Evolutionary conservation across 495 filamentous ascomycete species (phyloP).

Genomic region (Pseudotulostoma volvatum): DNA sequence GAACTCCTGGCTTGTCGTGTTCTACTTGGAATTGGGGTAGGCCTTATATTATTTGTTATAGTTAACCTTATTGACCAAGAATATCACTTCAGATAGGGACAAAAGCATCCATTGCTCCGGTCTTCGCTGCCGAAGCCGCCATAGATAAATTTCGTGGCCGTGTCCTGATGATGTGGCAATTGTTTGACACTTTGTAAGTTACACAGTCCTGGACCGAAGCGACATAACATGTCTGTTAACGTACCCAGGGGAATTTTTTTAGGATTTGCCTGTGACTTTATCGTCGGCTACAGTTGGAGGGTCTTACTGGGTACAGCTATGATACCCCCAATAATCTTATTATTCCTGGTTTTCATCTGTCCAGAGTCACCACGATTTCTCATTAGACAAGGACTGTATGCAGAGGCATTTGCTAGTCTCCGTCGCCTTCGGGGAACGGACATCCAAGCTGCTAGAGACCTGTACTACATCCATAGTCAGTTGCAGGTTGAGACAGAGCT

Average conservation of each 20-base stretch:
- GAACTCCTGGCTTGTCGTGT: conserved; percentile 43
- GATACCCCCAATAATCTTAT: conserved; percentile 40
- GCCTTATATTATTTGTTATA: no score
- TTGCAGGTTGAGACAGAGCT: conserved; percentile 20
- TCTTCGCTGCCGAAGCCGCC: conserved; percentile 54
- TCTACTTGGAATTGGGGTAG: conserved; percentile 43
- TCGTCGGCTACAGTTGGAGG: conserved; percentile 41
- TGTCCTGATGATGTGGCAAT: conserved; percentile 64
- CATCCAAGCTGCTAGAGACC: conserved; percentile 53
- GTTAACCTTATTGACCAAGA: no score
- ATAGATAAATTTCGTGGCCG: conserved; percentile 51
- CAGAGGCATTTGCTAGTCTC: conserved; percentile 41
- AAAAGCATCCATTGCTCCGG: conserved; percentile 35
- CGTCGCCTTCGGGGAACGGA: conserved; percentile 40
- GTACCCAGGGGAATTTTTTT: conserved; percentile 44
- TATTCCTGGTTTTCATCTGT: conserved; percentile 34
- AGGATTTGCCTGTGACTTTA: conserved; percentile 41
- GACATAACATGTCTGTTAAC: no score
- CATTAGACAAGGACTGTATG: conserved; percentile 33
- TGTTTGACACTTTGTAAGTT: no score
- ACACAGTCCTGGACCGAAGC: no score
- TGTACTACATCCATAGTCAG: conserved; percentile 56
- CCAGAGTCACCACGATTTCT: conserved; percentile 38
- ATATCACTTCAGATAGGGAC: no score
- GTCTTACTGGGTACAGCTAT: conserved; percentile 55